Conservation (phyloP, 495 filamentous ascomycete genomes). For the Penicillium cinerascens region DNA sequence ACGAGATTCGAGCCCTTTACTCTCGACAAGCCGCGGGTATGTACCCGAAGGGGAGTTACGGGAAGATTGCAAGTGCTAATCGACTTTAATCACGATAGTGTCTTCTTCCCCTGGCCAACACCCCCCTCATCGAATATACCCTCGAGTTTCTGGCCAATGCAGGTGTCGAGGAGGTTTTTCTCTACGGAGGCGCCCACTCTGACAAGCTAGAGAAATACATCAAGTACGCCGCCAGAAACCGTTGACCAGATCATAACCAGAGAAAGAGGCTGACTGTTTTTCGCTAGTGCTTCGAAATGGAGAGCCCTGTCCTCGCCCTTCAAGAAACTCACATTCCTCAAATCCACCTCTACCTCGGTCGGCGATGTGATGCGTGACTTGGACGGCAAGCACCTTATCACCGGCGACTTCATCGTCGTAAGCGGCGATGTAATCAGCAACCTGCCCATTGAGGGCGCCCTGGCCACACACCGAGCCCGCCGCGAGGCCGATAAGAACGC, state of each 20-base stretch:
- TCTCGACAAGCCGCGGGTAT: constrained; percentile 80
- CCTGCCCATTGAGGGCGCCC: constrained; percentile 71
- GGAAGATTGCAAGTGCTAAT: background rate
- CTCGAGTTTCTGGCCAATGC: constrained; percentile 94
- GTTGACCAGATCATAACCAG: background rate
- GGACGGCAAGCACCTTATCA: constrained; percentile 80
- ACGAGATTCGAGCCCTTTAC: constrained; percentile 88
- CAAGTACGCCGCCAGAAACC: constrained; percentile 37
- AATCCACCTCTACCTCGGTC: constrained; percentile 80
- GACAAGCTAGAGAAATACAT: constrained; percentile 86
- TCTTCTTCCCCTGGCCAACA: constrained; percentile 89
- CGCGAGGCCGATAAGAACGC: constrained; percentile 85
- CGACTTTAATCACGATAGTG: constrained; percentile 52
- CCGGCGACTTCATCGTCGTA: constrained; percentile 86
- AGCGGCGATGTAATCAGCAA: constrained; percentile 96
- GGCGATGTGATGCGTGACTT: constrained; percentile 95
- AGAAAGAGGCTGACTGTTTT: constrained; percentile 7
- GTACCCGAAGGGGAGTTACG: constrained; percentile 16
- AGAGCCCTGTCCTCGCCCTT: constrained; percentile 73
- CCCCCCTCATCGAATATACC: constrained; percentile 94
- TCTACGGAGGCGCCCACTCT: constrained; percentile 90
- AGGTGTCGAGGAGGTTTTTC: constrained; percentile 84
- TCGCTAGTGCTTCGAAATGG: constrained; percentile 66
- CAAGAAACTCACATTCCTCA: constrained; percentile 75
- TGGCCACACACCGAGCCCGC: constrained; percentile 75